phyloP scores from a whole-genome alignment of 768 basidiomycete species.

The Amanita muscaria region DNA sequence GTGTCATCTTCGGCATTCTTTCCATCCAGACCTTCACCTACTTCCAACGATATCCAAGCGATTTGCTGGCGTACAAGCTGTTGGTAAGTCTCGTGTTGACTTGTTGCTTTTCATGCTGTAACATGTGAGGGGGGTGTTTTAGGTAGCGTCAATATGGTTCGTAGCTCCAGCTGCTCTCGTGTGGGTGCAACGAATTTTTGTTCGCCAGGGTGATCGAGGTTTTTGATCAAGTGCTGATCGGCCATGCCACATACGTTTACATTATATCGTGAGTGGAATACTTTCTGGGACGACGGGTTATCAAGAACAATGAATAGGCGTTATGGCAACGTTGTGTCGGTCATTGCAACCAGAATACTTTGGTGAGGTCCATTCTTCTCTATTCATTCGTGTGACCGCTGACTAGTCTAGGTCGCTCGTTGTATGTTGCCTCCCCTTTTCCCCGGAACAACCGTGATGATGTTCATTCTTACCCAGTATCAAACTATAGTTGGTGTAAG shows the following conservation, averaged over 20 bases:
- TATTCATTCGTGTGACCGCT: background rate
- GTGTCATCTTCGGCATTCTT: conserved; percentile 31
- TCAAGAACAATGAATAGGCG: conserved; percentile 23
- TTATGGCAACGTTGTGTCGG: conserved; percentile 20
- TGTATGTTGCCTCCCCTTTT: conserved; percentile 22
- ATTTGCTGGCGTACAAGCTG: conserved; percentile 25
- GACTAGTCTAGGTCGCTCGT: conserved; percentile 9
- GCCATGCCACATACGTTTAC: conserved; percentile 46
- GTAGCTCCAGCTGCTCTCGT: background rate
- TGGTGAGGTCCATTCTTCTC: conserved; percentile 24
- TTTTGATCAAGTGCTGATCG: conserved; percentile 42
- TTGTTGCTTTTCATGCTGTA: background rate
- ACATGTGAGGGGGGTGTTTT: background rate
- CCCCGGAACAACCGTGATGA: too few relatives aligned
- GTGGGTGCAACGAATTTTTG: background rate
- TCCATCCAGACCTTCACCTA: conserved; percentile 30
- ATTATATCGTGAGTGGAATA: conserved; percentile 35
- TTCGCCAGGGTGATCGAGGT: conserved; percentile 34
- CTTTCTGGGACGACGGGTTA: background rate
- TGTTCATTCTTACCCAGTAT: conserved; percentile 15
- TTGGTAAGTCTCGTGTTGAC: conserved; percentile 19
- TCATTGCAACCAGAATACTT: conserved; percentile 19
- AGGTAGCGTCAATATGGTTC: conserved; percentile 26
- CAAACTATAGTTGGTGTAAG: conserved; percentile 29
- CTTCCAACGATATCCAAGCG: conserved; percentile 29